Base-by-base conservation (phyloP, 2,329 filamentous ascomycete genomes). In the Sporothrix dimorphospora region DNA sequence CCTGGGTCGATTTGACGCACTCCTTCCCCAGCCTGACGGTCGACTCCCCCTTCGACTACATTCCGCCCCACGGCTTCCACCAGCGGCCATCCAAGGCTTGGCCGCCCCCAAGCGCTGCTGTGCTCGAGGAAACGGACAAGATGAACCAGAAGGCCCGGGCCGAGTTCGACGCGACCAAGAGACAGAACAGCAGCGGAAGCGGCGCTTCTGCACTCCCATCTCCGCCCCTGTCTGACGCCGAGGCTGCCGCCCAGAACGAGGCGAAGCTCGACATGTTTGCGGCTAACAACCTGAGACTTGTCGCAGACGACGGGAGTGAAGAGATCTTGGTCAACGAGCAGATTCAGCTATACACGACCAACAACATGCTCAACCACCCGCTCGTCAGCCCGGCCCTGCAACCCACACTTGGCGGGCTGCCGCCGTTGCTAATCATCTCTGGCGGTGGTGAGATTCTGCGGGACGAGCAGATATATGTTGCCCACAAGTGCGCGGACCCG, bases 1-100 rank as follows among this genome's bases (percentile, higher is more conserved):
- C 96, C 0, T 99, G 96, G 96, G 94, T 95, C 9, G 96, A 99
- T 79, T 83, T 98, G 70, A 97, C 94, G 0, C 95, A 98, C 79
- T 98, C 94, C 0, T 98, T 98, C 75, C 96, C 96, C 0, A 98
- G 94, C 75, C 87, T 97, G n/a, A 87, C 89, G 1, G 88, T 85
- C 5, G 89, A 94, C 53, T 90, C 88, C 67, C 88, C 89, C 0
- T 81, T 93, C 68, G 96, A 99, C 79, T 98, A 98, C 77, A 95
- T 99, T 45, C 96, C 96, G 4, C 83, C 90, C 0, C 87, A 91
- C 76, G 96, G 96, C 0, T 98, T 99, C 77, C 90, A 97, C 75
- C 94, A 98, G 77, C 94, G 92, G 77, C 96, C 95, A 0, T 97
- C 94, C 0, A 84, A 88, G 71, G 90, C 92, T n/a, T 99, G 96